Base-by-base conservation (phyloP, 2,329 filamentous ascomycete genomes). In the Ascochyta lentis region DNA sequence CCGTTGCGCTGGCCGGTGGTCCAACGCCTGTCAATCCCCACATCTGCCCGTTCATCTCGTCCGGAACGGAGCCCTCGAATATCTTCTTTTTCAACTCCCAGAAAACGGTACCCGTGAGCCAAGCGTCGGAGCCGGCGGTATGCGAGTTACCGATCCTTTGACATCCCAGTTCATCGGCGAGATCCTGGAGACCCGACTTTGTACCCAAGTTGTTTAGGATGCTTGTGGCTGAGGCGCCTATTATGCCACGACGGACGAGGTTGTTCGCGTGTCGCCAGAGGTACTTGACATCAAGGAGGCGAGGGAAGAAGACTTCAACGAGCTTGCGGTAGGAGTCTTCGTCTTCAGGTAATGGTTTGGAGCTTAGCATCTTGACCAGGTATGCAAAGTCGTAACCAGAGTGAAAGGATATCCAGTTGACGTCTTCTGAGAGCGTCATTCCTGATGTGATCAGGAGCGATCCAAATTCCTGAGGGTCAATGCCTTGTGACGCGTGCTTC, bases 351-450 rank as follows among this genome's bases (percentile, higher is more conserved):
- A 99, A 82, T 40, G 89, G 86, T 63, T 88, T 85, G 77, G 90
- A 90, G 54, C 91, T 89, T 74, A 99, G 88, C 54, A 97, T 87
- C 79, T 99, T 99, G 71, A 96, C 93, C 42, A 99, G 82, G 71
- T 98, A 98, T 44, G 93, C 95, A 77, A 99, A 98, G 79, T 99
- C 95, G 77, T 99, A 99, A 58, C 94, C 95, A 26, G 92, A 95
- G 76, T 99, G 95, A 78, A 98, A 98, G 4, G 92, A 96, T 61
- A 99, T 91, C 95, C 95, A 99, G 74, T 92, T 89, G 51, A 97
- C 90, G 54, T 96, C 88, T 35, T 95, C 88, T 62, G 91, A 87
- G 68, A 95, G 89, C 12, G 96, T 92, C 41, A 99, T 84, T 8
- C 95, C 95, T 1, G 95, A 98, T 44, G 91, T 93, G 53, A 96